These are phyloP conservation scores for Metschnikowia aberdeeniae DNA, from an alignment of 805 yeast species.

Conservation along the genomic window DNA sequence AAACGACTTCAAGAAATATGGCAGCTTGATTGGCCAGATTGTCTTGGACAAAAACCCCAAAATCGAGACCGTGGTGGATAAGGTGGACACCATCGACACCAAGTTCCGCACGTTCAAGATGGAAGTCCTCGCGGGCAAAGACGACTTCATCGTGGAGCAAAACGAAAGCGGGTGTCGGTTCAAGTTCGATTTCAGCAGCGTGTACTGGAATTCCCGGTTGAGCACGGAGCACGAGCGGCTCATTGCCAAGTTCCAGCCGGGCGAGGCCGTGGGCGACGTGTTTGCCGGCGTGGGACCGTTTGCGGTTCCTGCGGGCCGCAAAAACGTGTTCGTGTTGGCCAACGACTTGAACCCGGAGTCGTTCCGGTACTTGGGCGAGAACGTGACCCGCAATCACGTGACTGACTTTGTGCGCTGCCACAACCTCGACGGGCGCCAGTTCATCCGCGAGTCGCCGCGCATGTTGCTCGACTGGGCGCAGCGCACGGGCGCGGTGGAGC, in stretches of 20 bases:
- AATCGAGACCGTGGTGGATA: conserved; percentile 86
- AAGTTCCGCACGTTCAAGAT: conserved; percentile 87
- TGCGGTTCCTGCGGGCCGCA: conserved; percentile 92
- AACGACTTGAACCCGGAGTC: conserved; percentile 93
- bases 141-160: conserved; percentile 75
- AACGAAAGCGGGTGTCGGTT: conserved; percentile 83
- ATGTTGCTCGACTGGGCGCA: conserved; percentile 47
- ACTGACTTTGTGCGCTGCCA: conserved; percentile 52
- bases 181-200: conserved; percentile 85
- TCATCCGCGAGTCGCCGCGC: conserved; percentile 59
- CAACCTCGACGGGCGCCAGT: conserved; percentile 79
- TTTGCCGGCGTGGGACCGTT: conserved; percentile 99
- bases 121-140: conserved; percentile 89
- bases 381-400: conserved; percentile 63
- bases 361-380: conserved; percentile 61
- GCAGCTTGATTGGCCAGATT: conserved; percentile 79
- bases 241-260: conserved; percentile 54
- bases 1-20: conserved; percentile 81
- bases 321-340: conserved; percentile 74
- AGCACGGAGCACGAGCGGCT: conserved; percentile 91
- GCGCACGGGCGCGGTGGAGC: conserved; percentile 31
- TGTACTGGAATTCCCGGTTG: conserved; percentile 95
- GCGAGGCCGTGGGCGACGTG: conserved; percentile 85
- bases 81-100: conserved; percentile 80
- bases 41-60: conserved; percentile 82